Evolutionary conservation across 1,139 yeast genomes (phyloP).

Genomic region (Geotrichum citri-aurantii): DNA sequence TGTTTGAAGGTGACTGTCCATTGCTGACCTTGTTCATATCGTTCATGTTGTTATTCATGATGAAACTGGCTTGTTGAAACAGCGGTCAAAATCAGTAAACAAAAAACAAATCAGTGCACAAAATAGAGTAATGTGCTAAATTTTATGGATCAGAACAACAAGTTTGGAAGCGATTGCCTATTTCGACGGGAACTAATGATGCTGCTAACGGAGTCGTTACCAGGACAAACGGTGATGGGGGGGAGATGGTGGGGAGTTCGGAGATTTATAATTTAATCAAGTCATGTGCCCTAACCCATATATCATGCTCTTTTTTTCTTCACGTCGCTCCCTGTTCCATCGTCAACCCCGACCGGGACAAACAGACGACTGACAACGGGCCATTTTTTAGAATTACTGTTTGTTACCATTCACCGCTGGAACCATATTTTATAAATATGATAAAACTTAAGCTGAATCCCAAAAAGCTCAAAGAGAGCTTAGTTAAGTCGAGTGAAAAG

Average conservation of each 20-base stretch:
- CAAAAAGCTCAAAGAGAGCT: constrained; percentile 19
- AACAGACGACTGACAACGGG: background rate
- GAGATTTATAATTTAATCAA: background rate
- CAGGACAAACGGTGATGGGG: background rate
- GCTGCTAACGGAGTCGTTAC: background rate
- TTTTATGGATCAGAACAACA: too few relatives aligned
- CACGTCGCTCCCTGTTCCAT: background rate
- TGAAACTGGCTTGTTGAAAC: background rate
- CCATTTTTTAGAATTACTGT: background rate
- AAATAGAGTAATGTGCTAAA: background rate
- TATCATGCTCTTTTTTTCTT: background rate
- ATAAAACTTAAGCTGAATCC: constrained; percentile 34
- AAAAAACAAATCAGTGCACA: background rate
- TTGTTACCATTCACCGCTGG: background rate
- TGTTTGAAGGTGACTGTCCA: background rate
- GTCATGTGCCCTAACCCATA: background rate
- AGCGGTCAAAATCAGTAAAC: background rate
- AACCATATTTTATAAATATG: constrained; percentile 17
- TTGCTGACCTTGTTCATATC: background rate
- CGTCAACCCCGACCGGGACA: background rate
- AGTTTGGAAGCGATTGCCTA: background rate
- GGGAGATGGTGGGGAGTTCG: background rate
- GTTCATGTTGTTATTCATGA: background rate
- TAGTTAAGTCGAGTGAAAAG: background rate
- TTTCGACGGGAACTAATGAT: background rate